phyloP scores from a whole-genome alignment of 1,284 basidiomycete species.

The Naganishia albida region DNA sequence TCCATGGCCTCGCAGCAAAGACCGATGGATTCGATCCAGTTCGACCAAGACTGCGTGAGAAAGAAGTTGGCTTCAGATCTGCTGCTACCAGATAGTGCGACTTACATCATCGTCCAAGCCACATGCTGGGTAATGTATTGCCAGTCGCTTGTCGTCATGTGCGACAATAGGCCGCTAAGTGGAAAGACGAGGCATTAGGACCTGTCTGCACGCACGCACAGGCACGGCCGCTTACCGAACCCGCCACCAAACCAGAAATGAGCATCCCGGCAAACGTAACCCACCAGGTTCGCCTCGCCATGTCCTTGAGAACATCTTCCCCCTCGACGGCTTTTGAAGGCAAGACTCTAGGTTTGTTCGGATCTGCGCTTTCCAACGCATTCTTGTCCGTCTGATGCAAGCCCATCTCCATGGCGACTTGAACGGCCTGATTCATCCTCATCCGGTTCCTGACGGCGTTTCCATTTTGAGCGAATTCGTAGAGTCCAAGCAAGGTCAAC shows the following conservation, averaged over 20 bases:
- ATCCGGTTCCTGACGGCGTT: constrained; percentile 41
- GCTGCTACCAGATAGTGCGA: background rate
- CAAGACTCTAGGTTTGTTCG: constrained; percentile 17
- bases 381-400: constrained; percentile 48
- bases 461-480: constrained; percentile 51
- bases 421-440: constrained; percentile 42
- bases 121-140: constrained; percentile 50
- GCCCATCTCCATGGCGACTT: constrained; percentile 51
- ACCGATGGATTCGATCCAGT: constrained; percentile 48
- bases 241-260: constrained; percentile 36
- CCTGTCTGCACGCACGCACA: background rate
- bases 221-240: constrained; percentile 30
- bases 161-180: constrained; percentile 43
- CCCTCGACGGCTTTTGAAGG: constrained; percentile 44
- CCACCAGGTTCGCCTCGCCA: constrained; percentile 54
- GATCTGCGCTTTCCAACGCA: constrained; percentile 11
- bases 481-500: constrained; percentile 48
- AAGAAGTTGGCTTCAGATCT: background rate
- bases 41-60: constrained; percentile 44
- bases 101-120: constrained; percentile 41
- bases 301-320: constrained; percentile 48
- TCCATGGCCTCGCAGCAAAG: constrained; percentile 44
- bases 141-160: constrained; percentile 49
- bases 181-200: background rate
- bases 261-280: constrained; percentile 48